Conservation (phyloP, 345 rosid species). For the Citrus inodora region DNA sequence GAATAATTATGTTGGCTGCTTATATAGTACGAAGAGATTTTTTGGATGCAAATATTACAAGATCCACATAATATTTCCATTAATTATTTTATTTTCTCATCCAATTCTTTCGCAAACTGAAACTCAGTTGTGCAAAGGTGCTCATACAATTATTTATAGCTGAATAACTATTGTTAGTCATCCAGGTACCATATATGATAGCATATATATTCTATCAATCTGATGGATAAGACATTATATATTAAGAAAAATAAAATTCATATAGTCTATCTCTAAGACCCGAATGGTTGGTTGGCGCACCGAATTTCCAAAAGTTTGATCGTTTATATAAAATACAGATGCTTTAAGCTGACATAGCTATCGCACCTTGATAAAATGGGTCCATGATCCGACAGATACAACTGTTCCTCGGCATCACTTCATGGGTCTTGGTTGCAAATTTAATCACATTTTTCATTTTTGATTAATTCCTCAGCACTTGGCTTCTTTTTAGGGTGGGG, state of each 20-base stretch:
- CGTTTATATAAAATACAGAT: constrained; percentile 1
- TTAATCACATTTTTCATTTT: no score
- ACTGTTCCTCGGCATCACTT: constrained; percentile 6
- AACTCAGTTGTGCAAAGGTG: no score
- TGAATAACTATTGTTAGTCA: neutral
- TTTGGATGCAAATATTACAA: no score
- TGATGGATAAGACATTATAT: neutral
- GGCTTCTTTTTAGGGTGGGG: no score
- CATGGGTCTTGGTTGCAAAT: neutral
- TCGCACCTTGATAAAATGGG: constrained; percentile 5
- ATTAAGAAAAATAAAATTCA: neutral
- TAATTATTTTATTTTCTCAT: no score
- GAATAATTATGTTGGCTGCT: no score
- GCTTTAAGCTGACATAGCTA: constrained; percentile 5
- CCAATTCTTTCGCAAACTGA: no score
- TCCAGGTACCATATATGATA: neutral
- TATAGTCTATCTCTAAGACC: neutral
- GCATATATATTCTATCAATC: constrained; percentile 10
- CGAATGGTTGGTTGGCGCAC: neutral
- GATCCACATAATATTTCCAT: no score
- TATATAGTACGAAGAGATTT: no score
- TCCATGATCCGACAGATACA: constrained; percentile 13
- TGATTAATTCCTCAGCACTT: no score
- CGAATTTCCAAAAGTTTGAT: constrained; percentile 13
- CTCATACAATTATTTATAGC: no score